phyloP scores from a whole-genome alignment of 345 rosid species.

The Linum lewisii region DNA sequence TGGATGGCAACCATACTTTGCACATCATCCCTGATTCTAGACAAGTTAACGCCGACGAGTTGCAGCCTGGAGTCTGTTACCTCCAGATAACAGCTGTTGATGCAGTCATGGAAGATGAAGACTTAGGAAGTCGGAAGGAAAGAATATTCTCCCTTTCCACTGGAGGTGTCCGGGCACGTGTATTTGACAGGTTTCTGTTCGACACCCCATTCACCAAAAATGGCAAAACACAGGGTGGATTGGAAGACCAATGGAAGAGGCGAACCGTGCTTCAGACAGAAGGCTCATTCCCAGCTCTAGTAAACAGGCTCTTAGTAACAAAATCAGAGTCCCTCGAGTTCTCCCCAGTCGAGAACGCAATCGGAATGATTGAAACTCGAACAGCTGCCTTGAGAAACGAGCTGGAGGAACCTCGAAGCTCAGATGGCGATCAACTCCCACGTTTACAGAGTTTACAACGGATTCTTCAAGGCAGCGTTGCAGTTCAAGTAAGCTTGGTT shows the following conservation, averaged over 20 bases:
- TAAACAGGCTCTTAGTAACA: constrained; percentile 75
- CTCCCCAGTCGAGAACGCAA: constrained; percentile 97
- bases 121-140: constrained; percentile 94
- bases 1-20: constrained; percentile 81
- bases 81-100: constrained; percentile 97
- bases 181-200: constrained; percentile 91
- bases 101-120: constrained; percentile 98
- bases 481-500: constrained; percentile 63
- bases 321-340: constrained; percentile 95
- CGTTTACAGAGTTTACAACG: constrained; percentile 96
- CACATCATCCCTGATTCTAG: constrained; percentile 91
- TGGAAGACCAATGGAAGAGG: constrained; percentile 99
- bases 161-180: constrained; percentile 86
- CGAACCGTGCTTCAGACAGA: constrained; percentile 88
- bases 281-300: constrained; percentile 96
- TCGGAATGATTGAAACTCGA: constrained; percentile 97
- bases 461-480: constrained; percentile 99
- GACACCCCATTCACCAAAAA: constrained; percentile 99
- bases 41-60: constrained; percentile 92
- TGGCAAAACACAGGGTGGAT: constrained; percentile 96
- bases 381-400: constrained; percentile 88
- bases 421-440: constrained; percentile 95
- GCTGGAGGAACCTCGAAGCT: constrained; percentile 98
- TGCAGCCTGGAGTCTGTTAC: constrained; percentile 92
- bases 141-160: constrained; percentile 92